Evolutionary conservation across 805 yeast genomes (phyloP).

Genomic region (Kodamaea lidongshanica): DNA sequence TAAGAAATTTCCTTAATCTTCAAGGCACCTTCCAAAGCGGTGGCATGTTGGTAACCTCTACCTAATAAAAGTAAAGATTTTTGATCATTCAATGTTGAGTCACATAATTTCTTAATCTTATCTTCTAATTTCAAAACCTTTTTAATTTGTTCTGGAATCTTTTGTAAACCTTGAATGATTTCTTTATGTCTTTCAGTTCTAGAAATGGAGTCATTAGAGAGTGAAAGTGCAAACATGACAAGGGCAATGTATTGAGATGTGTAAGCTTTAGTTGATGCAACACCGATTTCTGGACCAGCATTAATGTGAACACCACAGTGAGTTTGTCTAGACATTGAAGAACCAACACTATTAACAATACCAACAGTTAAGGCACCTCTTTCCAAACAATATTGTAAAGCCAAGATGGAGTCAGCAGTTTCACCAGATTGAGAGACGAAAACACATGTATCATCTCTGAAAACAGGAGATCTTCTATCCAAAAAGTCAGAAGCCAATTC

Average conservation of each 20-base stretch:
- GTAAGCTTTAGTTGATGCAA: constrained; percentile 97
- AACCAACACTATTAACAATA: constrained; percentile 95
- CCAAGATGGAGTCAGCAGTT: constrained; percentile 95
- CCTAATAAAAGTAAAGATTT: constrained; percentile 88
- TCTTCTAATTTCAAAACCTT: constrained; percentile 69
- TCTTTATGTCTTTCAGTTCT: constrained; percentile 68
- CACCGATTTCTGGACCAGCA: constrained; percentile 99
- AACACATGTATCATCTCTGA: constrained; percentile 95
- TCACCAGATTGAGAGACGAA: constrained; percentile 99
- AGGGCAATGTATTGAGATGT: constrained; percentile 97
- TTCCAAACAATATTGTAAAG: constrained; percentile 90
- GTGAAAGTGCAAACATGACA: constrained; percentile 93
- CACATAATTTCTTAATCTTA: constrained; percentile 69
- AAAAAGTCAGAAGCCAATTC: constrained; percentile 93
- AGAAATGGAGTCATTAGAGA: constrained; percentile 86
- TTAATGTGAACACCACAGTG: constrained; percentile 99
- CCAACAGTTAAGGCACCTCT: constrained; percentile 98
- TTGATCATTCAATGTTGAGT: constrained; percentile 64
- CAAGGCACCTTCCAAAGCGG: constrained; percentile 97
- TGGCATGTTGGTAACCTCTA: constrained; percentile 95
- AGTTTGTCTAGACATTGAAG: constrained; percentile 91
- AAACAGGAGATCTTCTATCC: constrained; percentile 93
- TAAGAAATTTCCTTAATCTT: constrained; percentile 97
- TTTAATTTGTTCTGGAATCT: constrained; percentile 80
- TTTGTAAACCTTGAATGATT: constrained; percentile 78